Evolutionary conservation across 148 eudicot species (phyloP), one percentile per base, ranked within the genome.

Genomic region (Persicaria maculosa): DNA sequence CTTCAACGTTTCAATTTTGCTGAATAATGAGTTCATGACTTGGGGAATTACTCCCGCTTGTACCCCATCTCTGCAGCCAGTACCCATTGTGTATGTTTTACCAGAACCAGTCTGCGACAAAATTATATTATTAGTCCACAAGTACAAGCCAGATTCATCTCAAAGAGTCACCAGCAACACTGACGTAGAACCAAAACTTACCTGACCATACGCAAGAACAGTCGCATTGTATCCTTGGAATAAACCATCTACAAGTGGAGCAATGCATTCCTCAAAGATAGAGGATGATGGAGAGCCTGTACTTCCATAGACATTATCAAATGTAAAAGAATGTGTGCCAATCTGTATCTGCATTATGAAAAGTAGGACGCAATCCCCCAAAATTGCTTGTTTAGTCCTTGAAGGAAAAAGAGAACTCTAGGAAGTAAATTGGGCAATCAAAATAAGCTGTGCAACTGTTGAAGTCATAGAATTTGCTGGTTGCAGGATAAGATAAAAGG

Each of bases 201-300:
- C 99, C 93, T 95, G 99, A 57, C 99, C 99, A 81, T 95, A 95
- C 43, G 99, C 99, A 48, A 95, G 92, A 77, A 95, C 99, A 20
- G 99, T 95, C 68, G 96, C 99, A 85, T 95, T 95, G 75, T 95
- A 95, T 72, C 99, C 99, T 87, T 95, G 97, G 84, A 95, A 95
- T 74, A 95, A 82, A 57, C 99, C 97, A 74, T 95, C 97, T 62
- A 95, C 97, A 25, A 95, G 90, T 59, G 97, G 92, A 73, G 97
- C 86, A 83, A 90, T 85, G 75, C 99, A 95, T 83, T 95, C 99
- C 78, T 92, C 88, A 81, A 87, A 95, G 90, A 95, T 95, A 69
- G 84, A 73, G 50, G 90, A 77, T 8, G 99, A 86, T 31, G 92
- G 89, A 76, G 97, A 84, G 43, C 84, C 92, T 7, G 89, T 80